phyloP scores from a whole-genome alignment of 331 rosid genomes.

The Rhamnella rubrinervis region DNA sequence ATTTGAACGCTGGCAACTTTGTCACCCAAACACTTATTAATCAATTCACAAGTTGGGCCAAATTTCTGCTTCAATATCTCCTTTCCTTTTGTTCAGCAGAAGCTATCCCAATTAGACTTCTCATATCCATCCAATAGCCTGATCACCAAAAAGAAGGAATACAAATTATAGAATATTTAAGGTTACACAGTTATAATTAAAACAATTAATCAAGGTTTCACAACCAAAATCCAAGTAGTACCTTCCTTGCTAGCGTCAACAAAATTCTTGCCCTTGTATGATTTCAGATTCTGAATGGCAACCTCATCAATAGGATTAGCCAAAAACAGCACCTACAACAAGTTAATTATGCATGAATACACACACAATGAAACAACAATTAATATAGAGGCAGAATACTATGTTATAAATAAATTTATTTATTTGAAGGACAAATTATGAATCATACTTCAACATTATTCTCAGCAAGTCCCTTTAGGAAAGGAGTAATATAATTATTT shows the following conservation, averaged over 20 bases:
- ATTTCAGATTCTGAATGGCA: conserved; percentile 85
- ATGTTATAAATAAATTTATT: not conserved
- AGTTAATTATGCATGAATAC: not conserved
- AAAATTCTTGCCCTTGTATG: conserved; percentile 87
- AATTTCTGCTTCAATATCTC: conserved; percentile 74
- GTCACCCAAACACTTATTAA: conserved; percentile 83
- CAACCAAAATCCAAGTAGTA: conserved; percentile 66
- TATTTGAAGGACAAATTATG: not conserved
- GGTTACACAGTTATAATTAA: no score
- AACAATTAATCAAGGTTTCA: not conserved
- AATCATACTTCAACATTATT: conserved; percentile 74
- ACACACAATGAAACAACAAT: conserved; percentile 9
- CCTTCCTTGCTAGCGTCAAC: conserved; percentile 97
- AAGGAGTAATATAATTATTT: conserved; percentile 81
- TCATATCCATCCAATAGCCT: not conserved
- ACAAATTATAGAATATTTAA: no score
- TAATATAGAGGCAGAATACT: not conserved
- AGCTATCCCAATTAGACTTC: conserved; percentile 15
- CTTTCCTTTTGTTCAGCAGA: conserved; percentile 60
- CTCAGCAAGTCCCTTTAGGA: conserved; percentile 79
- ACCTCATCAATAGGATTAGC: conserved; percentile 96
- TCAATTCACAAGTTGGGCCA: conserved; percentile 88
- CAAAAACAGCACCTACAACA: conserved; percentile 68
- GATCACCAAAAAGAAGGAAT: no score
- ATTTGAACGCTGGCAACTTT: conserved; percentile 94